Conservation (phyloP, 371 early-diverging fungal genomes). For the Circinella umbellata region DNA sequence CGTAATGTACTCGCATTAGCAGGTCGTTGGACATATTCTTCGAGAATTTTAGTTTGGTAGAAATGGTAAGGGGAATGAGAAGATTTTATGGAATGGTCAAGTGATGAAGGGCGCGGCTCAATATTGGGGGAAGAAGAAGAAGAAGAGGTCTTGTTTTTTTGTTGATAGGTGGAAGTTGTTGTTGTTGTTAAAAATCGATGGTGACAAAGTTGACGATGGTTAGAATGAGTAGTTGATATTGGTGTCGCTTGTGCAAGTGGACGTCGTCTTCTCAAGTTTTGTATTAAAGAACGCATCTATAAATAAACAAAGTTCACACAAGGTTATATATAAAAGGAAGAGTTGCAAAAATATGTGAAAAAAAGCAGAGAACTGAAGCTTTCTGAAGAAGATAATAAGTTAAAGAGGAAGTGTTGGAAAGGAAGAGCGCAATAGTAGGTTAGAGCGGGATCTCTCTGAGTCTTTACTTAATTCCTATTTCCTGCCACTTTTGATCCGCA, state of each 20-base stretch:
- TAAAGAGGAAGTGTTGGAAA: no score
- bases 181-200: neutral
- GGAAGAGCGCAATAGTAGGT: no score
- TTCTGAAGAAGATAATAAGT: no score
- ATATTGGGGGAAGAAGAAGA: no score
- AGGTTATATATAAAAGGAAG: no score
- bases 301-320: no score
- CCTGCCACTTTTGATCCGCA: no score
- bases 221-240: neutral
- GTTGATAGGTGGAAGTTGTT: neutral
- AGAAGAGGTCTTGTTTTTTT: neutral
- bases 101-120: slow-evolving; percentile 16
- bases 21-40: slow-evolving; percentile 79
- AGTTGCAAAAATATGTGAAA: no score
- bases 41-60: slow-evolving; percentile 90
- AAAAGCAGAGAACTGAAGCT: no score
- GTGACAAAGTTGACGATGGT: neutral
- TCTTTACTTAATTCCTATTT: no score
- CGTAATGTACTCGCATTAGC: slow-evolving; percentile 87
- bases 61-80: slow-evolving; percentile 73
- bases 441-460: no score
- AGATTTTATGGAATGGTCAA: slow-evolving; percentile 26
- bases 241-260: neutral
- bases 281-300: neutral
- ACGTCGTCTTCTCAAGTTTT: neutral